A percentile compares a stretch with the other conserved stretches of the same genome.
These are phyloP conservation scores for Ophiorrhiza pumila DNA, from an alignment of 257 asterid genomes.

Conservation along the genomic window DNA sequence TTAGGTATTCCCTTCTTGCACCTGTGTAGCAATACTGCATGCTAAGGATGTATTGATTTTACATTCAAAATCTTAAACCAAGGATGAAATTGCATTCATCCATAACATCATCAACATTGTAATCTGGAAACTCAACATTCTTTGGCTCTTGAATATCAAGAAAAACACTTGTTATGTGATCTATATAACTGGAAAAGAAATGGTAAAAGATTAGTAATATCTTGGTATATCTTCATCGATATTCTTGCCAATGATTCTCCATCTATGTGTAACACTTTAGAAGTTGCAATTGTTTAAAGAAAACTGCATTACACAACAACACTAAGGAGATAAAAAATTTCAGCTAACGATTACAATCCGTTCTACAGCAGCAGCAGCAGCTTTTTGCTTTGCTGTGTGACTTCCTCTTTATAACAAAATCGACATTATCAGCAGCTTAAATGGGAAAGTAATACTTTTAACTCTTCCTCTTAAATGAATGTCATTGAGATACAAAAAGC, in stretches of 20 bases:
- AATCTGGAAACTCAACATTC: background rate
- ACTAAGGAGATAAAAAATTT: constrained; percentile 22
- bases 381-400: constrained; percentile 22
- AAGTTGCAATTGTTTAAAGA: constrained; percentile 27
- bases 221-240: background rate
- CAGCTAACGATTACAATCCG: constrained; percentile 22
- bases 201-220: background rate
- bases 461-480: background rate
- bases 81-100: background rate
- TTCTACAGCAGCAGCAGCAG: constrained; percentile 15
- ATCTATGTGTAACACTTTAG: constrained; percentile 22
- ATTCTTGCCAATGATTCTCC: background rate
- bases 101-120: background rate
- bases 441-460: background rate
- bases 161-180: background rate
- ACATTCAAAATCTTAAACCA: background rate
- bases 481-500: background rate
- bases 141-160: background rate
- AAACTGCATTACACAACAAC: constrained; percentile 23
- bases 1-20: background rate
- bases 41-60: background rate
- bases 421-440: constrained; percentile 4
- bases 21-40: background rate
- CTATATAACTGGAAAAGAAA: background rate
- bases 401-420: constrained; percentile 16